Evolutionary conservation across 2,329 filamentous ascomycete species (phyloP).

Genomic region (Bipolaris gigantea): DNA sequence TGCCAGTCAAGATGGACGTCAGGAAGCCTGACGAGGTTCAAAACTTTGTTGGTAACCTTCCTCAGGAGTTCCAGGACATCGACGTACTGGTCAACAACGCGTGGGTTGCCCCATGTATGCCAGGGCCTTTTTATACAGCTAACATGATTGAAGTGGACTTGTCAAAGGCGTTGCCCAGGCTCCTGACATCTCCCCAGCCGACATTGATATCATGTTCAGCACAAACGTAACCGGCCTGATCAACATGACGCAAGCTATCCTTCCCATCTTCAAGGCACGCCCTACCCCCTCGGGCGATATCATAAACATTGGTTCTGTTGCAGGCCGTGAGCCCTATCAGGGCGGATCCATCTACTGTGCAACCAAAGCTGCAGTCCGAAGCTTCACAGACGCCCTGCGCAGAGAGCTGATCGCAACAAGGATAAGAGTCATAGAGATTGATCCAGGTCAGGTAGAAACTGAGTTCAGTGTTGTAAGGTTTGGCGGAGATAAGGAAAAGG

Average conservation of each 20-base stretch:
- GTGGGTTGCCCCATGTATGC: background rate
- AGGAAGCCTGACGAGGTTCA: conserved; percentile 75
- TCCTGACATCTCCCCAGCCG: conserved; percentile 77
- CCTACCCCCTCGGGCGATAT: conserved; percentile 70
- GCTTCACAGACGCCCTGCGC: conserved; percentile 79
- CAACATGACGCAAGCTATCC: conserved; percentile 90
- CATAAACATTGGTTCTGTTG: conserved; percentile 92
- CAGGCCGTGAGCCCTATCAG: conserved; percentile 82
- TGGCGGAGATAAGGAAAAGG: conserved; percentile 84
- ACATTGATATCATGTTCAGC: conserved; percentile 83
- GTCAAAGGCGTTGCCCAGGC: conserved; percentile 87
- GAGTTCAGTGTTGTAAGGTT: conserved; percentile 90
- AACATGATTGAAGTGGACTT: conserved; percentile 60
- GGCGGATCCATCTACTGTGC: conserved; percentile 92
- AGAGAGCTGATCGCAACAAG: conserved; percentile 80
- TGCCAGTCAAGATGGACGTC: conserved; percentile 84
- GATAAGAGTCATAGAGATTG: conserved; percentile 83
- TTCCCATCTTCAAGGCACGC: conserved; percentile 75
- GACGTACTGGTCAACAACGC: conserved; percentile 79
- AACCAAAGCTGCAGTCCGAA: conserved; percentile 84
- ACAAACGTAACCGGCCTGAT: conserved; percentile 96
- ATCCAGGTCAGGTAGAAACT: conserved; percentile 92
- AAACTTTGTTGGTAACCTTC: conserved; percentile 71
- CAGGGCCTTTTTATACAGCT: background rate
- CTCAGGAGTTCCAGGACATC: conserved; percentile 80